phyloP scores from a whole-genome alignment of 345 rosid genomes.

The Citrus glauca region DNA sequence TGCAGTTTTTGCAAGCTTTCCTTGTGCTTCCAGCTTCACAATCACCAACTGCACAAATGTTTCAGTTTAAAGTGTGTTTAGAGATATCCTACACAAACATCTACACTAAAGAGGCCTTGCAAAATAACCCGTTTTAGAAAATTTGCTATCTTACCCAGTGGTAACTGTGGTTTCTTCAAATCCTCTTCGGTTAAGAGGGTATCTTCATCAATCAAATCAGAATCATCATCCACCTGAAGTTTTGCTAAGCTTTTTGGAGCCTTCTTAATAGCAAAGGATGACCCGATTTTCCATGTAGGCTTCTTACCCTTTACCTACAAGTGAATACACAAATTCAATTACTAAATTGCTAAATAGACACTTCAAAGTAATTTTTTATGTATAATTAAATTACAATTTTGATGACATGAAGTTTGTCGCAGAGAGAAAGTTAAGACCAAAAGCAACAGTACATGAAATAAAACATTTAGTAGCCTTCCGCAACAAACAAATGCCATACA shows the following conservation, averaged over 20 bases:
- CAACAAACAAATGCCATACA: not conserved
- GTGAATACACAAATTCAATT: not conserved
- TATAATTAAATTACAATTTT: not conserved
- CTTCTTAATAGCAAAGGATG: constrained; percentile 70
- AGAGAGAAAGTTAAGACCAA: not conserved
- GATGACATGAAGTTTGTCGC: not conserved
- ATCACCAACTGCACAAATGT: constrained; percentile 51
- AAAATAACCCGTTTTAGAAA: not conserved
- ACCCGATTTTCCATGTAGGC: constrained; percentile 16
- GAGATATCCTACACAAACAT: not conserved
- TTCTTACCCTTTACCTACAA: constrained; percentile 14
- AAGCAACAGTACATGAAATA: not conserved
- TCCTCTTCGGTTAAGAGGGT: constrained; percentile 61
- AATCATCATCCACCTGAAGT: constrained; percentile 61
- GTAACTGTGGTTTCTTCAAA: constrained; percentile 9
- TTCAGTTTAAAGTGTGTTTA: not conserved
- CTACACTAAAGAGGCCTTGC: not conserved
- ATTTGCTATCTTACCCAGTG: constrained; percentile 14
- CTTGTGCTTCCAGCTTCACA: constrained; percentile 78
- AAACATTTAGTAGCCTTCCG: not conserved
- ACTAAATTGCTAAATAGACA: not conserved
- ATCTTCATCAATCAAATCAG: constrained; percentile 94
- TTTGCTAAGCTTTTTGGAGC: constrained; percentile 39
- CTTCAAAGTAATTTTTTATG: not conserved
- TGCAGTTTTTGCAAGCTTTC: constrained; percentile 97